Base-by-base conservation (phyloP, 2,329 filamentous ascomycete genomes). In the Cladophialophora bantiana region DNA sequence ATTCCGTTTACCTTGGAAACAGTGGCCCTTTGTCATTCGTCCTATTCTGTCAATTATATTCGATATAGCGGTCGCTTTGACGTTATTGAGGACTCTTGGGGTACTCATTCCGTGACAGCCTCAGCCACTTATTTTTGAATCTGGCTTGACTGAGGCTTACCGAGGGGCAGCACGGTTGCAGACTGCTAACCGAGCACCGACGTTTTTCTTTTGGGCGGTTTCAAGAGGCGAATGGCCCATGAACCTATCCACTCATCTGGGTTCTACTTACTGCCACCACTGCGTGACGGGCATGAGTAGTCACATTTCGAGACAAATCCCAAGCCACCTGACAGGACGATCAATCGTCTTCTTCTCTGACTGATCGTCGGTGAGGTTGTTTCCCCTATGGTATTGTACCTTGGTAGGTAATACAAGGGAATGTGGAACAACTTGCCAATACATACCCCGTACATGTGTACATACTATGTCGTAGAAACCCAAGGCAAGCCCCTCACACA, bases 321-420 rank as follows among this genome's bases (percentile, higher is more conserved):
- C n/a, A 18, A 35, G 38, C 31, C 50, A 48, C 52, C 31, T 52
- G 40, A 50, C 36, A 53, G 10, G 45, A 34, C 48, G 15, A 55
- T 55, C 54, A 64, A 26, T 53, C 38, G 45, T 20, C 35, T 50
- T 32, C 26, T 20, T 48, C 54, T 55, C 56, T 56, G 38, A 45
- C 48, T 34, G 55, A 59, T 59, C 57, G 34, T 32, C 55, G 55
- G 45, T 58, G 36, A 9, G 55, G 35, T 26, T 45, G 38, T 42
- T 42, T 58, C 20, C 36, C 26, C 45, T 10, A 4, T 26, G 26
- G 26, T 26, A 26, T 26, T 26, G 26, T 26, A 26, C 26, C 26
- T 26, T n/a, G 35, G 38, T 38, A 58, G 50, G 40, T 45, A 59
- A 34, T 31, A 48, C 13, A 26, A 32, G 56, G 26, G 2, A 26